These are phyloP conservation scores for Berkeleyomyces rouxiae DNA, from an alignment of 2,329 filamentous ascomycete species.

Conservation along the genomic window DNA sequence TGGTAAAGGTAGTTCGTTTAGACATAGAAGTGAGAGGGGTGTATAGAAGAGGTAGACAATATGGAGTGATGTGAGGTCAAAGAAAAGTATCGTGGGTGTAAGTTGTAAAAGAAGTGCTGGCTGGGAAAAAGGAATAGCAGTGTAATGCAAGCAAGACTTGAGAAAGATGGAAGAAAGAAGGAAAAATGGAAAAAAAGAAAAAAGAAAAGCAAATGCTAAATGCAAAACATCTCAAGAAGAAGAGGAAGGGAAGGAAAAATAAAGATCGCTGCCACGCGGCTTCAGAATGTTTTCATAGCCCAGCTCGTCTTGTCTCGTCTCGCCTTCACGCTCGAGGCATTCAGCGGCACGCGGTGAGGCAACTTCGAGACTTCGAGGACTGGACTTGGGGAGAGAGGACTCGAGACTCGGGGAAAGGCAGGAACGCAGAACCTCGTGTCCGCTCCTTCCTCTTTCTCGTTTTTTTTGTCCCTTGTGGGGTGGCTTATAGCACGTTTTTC, in stretches of 20 bases:
- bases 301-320: too few relatives aligned
- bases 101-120: neutral
- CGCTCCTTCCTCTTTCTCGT: too few relatives aligned
- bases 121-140: neutral
- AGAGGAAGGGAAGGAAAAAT: neutral
- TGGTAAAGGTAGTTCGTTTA: constrained; percentile 57
- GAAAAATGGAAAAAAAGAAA: neutral
- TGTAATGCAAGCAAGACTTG: neutral
- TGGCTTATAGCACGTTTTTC: too few relatives aligned
- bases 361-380: too few relatives aligned
- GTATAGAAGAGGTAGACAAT: neutral
- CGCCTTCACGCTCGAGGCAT: neutral
- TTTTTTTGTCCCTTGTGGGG: too few relatives aligned
- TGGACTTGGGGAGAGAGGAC: too few relatives aligned
- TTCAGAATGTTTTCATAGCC: neutral
- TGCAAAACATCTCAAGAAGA: too few relatives aligned
- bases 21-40: constrained; percentile 33
- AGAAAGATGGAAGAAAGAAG: neutral
- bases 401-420: too few relatives aligned
- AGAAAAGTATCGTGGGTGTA: neutral
- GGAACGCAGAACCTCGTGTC: too few relatives aligned
- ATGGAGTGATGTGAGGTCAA: neutral
- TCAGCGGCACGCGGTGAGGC: too few relatives aligned
- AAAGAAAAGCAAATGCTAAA: neutral
- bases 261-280: neutral